Base-by-base conservation (phyloP, 2,329 filamentous ascomycete species). In the Fusarium phyllophilum region DNA sequence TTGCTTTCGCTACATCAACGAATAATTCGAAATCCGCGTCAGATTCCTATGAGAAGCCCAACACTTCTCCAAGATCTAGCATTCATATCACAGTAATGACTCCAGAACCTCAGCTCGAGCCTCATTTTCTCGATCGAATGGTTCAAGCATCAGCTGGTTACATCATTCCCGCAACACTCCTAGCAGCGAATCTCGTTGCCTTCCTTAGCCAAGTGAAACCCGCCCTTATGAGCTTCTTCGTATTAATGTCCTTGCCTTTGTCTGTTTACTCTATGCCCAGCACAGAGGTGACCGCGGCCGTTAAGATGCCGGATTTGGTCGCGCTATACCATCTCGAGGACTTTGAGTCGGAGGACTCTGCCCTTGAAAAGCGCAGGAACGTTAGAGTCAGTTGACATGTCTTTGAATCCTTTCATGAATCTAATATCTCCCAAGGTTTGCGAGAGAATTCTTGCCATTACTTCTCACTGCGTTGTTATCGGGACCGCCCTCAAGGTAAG, bases 21-120 rank as follows among this genome's bases (percentile, higher is more conserved):
- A 38, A 26, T 24, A 3, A 18, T 52, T 24, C n/a, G 1, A 3
- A 22, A 38, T 15, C 2, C 6, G 0, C 8, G 0, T 11, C 6
- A 26, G 8, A 20, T 0, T 0, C 8, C 10, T 54, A 29, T 54
- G n/a, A 39, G 39, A 38, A 39, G 14, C 8, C 11, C 8, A 7
- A 14, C 7, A 6, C 1, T 4, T 15, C 12, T 31, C 18, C 8
- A 20, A 46, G 2, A 8, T 4, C 12, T 46, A 12, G 6, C 4
- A 5, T 34, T 34, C 3, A n/a, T 8, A n/a, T 9, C 34, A 22
- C 24, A 12, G 12, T 15, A 48, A 61, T 51, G 57, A 13, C 45
- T 20, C 22, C 31, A 11, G 4, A 0, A 6, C 17, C 1, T 31
- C 18, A 34, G 0, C 3, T 29, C 18, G n/a, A 33, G 1, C 36